Evolutionary conservation across 352 stramenopile genomes (phyloP).

Genomic region (Phytopythium litorale): DNA sequence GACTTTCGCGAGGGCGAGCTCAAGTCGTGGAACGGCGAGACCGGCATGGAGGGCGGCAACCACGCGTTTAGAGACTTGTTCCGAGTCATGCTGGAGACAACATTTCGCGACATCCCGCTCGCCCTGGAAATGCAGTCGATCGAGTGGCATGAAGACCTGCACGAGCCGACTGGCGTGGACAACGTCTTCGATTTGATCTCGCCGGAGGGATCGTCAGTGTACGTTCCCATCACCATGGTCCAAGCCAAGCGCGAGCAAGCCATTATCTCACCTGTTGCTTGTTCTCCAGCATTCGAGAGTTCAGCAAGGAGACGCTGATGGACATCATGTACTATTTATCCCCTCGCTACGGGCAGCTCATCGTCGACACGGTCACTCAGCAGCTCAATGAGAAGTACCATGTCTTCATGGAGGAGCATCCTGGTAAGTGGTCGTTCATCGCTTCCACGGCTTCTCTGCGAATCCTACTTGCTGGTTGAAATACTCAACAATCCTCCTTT

Average conservation of each 20-base stretch:
- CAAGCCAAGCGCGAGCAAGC: neutral
- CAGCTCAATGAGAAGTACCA: constrained; percentile 89
- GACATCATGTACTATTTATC: constrained; percentile 94
- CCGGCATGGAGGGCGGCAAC: constrained; percentile 71
- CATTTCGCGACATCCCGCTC: constrained; percentile 77
- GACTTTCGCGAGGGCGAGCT: constrained; percentile 85
- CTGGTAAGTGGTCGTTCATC: constrained; percentile 21
- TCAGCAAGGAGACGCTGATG: constrained; percentile 94
- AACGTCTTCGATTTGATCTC: constrained; percentile 83
- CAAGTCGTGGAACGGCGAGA: constrained; percentile 73
- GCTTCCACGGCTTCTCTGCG: neutral
- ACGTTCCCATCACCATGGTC: constrained; percentile 9
- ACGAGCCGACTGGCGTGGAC: constrained; percentile 81
- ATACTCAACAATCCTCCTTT: neutral
- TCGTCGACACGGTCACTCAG: constrained; percentile 88
- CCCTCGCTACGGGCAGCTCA: constrained; percentile 87
- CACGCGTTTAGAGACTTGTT: constrained; percentile 79
- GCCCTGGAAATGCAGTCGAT: constrained; percentile 87
- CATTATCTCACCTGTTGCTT: constrained; percentile 1
- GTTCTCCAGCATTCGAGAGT: constrained; percentile 76
- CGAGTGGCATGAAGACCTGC: constrained; percentile 88
- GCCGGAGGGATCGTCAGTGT: constrained; percentile 70
- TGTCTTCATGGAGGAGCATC: constrained; percentile 87
- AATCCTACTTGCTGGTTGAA: neutral
- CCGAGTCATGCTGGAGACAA: constrained; percentile 68